A percentile compares a stretch with the other conserved stretches of the same genome.
Conservation (phyloP, 2,329 filamentous ascomycete genomes). For the Fusarium sp. region DNA sequence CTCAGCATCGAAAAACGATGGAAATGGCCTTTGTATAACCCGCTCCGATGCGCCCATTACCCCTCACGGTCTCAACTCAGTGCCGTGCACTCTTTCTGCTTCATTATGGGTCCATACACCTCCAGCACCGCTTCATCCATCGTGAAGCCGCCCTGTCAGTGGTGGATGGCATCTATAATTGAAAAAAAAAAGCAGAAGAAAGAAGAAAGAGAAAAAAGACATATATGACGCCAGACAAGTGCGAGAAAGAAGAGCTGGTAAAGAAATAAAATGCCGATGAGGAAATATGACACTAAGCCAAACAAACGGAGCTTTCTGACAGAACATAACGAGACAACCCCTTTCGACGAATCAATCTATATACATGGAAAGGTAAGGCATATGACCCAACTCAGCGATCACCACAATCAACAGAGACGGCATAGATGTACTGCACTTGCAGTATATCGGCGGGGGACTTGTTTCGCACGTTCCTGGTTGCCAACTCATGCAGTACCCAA, state of each 20-base stretch:
- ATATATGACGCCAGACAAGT: not conserved
- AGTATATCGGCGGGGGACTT: not conserved
- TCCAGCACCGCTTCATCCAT: not conserved
- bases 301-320: not conserved
- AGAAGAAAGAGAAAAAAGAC: not conserved
- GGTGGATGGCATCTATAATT: not conserved
- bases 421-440: not conserved
- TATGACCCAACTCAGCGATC: not conserved
- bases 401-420: conserved; percentile 8
- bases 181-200: not conserved
- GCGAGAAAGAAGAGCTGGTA: not conserved
- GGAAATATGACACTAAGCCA: not conserved
- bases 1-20: not conserved
- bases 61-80: not conserved
- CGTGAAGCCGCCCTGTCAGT: not conserved
- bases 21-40: not conserved
- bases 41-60: not conserved
- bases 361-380: conserved; percentile 2
- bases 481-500: not conserved
- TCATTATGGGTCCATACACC: not conserved
- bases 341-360: not conserved
- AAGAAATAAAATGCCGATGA: not conserved
- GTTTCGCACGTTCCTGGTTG: not conserved
- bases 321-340: not conserved
- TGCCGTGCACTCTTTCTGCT: not conserved